Conservation (phyloP, 768 basidiomycete species). For the Pholiota conissans region DNA sequence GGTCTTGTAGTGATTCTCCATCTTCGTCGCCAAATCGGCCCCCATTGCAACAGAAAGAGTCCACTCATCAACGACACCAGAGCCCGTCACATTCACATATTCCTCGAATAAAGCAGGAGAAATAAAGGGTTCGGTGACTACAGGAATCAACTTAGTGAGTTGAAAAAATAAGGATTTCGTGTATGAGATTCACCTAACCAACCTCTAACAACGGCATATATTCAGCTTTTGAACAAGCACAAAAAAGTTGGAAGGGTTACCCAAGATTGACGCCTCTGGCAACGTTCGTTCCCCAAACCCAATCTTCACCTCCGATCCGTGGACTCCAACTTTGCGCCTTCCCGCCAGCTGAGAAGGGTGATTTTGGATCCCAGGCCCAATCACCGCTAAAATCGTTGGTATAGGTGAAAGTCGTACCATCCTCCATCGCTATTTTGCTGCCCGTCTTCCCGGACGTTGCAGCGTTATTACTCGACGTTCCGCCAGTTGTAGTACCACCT, state of each 20-base stretch:
- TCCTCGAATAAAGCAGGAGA: slow-evolving; percentile 66
- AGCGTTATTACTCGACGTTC: slow-evolving; percentile 2
- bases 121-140: slow-evolving; percentile 80
- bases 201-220: slow-evolving; percentile 30
- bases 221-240: slow-evolving; percentile 5
- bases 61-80: slow-evolving; percentile 70
- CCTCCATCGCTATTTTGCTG: slow-evolving; percentile 63
- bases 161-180: neutral
- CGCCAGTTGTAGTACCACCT: neutral
- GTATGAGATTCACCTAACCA: slow-evolving; percentile 39
- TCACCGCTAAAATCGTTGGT: slow-evolving; percentile 75
- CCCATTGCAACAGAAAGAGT: slow-evolving; percentile 69
- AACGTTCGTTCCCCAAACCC: slow-evolving; percentile 69
- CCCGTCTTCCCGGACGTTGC: slow-evolving; percentile 61
- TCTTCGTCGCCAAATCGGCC: slow-evolving; percentile 57
- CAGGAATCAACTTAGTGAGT: neutral
- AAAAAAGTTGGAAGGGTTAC: slow-evolving; percentile 26
- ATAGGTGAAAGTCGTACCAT: slow-evolving; percentile 82
- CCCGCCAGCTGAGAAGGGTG: slow-evolving; percentile 75
- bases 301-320: slow-evolving; percentile 67
- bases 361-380: slow-evolving; percentile 73
- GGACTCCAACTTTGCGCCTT: slow-evolving; percentile 79
- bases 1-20: slow-evolving; percentile 83
- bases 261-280: slow-evolving; percentile 58
- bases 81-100: slow-evolving; percentile 44